Conservation (phyloP, 257 asterid species). For the Ocimum tenuiflorum region DNA sequence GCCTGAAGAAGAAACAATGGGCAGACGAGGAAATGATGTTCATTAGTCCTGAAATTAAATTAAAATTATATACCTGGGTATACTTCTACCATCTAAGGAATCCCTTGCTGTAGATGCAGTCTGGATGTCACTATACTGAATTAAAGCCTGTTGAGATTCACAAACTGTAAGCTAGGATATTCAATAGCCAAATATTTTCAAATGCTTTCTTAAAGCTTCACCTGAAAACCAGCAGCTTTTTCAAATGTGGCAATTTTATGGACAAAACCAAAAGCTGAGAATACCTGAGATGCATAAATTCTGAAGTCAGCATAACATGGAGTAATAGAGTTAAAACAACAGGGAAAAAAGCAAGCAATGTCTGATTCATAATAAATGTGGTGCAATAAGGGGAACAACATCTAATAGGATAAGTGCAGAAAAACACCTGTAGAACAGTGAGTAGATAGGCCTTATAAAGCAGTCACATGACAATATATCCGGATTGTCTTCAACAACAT, state of each 20-base stretch:
- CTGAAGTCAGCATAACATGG: constrained; percentile 17
- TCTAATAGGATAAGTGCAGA: constrained; percentile 40
- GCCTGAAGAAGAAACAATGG: background rate
- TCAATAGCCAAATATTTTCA: constrained; percentile 3
- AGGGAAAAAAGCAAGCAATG: background rate
- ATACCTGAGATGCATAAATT: constrained; percentile 42
- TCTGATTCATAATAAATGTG: constrained; percentile 2
- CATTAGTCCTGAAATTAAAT: constrained; percentile 4
- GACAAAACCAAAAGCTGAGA: constrained; percentile 81
- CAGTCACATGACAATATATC: constrained; percentile 53
- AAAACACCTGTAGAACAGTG: constrained; percentile 47
- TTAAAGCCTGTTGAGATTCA: constrained; percentile 55
- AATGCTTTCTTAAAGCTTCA: constrained; percentile 12
- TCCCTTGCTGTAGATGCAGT: constrained; percentile 75
- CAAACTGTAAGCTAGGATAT: background rate
- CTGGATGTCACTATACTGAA: constrained; percentile 66
- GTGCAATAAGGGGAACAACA: constrained; percentile 11
- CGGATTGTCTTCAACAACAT: constrained; percentile 58
- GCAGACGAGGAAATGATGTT: background rate
- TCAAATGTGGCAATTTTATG: constrained; percentile 88
- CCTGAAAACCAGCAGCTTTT: constrained; percentile 93
- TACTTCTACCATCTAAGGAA: constrained; percentile 79
- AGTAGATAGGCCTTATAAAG: constrained; percentile 56
- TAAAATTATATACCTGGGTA: constrained; percentile 53
- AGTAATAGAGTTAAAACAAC: constrained; percentile 7